Percentiles rank a stretch among this genome's conserved stretches.
phyloP scores from a whole-genome alignment of 768 basidiomycete genomes.

The Phylloporus arenicola region DNA sequence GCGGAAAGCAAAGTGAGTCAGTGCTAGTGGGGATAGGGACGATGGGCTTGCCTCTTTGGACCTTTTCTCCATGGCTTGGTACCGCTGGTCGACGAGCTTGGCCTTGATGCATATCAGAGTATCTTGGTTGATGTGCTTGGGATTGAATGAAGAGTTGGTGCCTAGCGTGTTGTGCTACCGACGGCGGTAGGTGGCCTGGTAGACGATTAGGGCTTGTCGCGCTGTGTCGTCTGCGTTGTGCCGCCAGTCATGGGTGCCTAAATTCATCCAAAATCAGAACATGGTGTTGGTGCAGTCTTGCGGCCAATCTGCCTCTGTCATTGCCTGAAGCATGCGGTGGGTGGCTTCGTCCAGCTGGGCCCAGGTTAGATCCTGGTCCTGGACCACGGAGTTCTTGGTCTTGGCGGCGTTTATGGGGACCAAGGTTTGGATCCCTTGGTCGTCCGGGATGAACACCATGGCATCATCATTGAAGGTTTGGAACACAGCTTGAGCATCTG shows the following conservation, averaged over 20 bases:
- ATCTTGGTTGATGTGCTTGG: background rate
- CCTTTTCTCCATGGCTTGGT: no score
- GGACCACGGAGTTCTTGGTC: background rate
- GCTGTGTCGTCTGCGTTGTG: background rate
- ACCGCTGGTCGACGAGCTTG: background rate
- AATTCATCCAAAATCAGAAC: background rate
- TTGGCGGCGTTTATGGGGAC: background rate
- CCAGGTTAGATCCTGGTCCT: conserved; percentile 1
- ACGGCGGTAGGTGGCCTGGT: background rate
- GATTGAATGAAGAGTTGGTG: background rate
- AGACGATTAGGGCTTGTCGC: background rate
- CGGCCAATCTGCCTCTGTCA: background rate
- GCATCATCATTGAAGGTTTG: background rate
- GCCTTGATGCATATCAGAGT: background rate
- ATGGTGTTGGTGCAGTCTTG: background rate
- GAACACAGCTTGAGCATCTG: background rate
- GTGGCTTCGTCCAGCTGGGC: background rate
- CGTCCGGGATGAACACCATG: background rate
- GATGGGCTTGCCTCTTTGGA: background rate
- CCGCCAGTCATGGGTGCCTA: background rate
- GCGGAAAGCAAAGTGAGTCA: no score
- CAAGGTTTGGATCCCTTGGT: background rate
- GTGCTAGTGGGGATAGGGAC: no score
- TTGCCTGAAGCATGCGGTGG: background rate
- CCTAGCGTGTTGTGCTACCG: background rate